phyloP scores from a whole-genome alignment of 495 filamentous ascomycete species.

The Hypomontagnella monticulosa region DNA sequence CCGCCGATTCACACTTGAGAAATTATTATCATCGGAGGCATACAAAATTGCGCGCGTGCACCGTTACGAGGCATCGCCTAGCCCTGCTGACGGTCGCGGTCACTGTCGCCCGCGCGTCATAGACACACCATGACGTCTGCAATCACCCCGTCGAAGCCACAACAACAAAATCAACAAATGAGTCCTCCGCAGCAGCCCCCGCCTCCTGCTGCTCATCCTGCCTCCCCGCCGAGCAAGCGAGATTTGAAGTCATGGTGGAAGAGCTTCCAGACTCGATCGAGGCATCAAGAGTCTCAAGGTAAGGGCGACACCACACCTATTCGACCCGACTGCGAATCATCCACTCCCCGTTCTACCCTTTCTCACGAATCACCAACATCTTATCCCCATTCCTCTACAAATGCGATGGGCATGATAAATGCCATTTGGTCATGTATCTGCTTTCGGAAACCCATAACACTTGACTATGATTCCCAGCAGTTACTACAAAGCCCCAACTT shows the following conservation, averaged over 20 bases:
- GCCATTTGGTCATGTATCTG: not conserved
- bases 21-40: slow-evolving; percentile 6
- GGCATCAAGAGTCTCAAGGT: slow-evolving; percentile 84
- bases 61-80: slow-evolving; percentile 20
- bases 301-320: slow-evolving; percentile 41
- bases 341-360: slow-evolving; percentile 24
- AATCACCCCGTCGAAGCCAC: slow-evolving; percentile 43
- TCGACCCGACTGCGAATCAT: slow-evolving; percentile 17
- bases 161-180: slow-evolving; percentile 38
- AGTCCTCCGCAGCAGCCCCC: slow-evolving; percentile 39
- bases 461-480: not conserved
- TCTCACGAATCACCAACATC: slow-evolving; percentile 12
- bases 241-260: slow-evolving; percentile 94
- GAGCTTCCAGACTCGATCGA: slow-evolving; percentile 78
- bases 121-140: slow-evolving; percentile 45
- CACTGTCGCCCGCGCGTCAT: slow-evolving; percentile 45
- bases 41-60: slow-evolving; percentile 24
- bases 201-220: slow-evolving; percentile 38
- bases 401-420: slow-evolving; percentile 11
- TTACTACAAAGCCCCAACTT: slow-evolving; percentile 1
- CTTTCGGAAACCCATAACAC: not conserved
- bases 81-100: slow-evolving; percentile 35
- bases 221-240: slow-evolving; percentile 75
- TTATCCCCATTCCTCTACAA: slow-evolving; percentile 3
- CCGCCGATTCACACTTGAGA: slow-evolving; percentile 8